phyloP scores from a whole-genome alignment of 306 rosid genomes.

The Prunus mongolica region DNA sequence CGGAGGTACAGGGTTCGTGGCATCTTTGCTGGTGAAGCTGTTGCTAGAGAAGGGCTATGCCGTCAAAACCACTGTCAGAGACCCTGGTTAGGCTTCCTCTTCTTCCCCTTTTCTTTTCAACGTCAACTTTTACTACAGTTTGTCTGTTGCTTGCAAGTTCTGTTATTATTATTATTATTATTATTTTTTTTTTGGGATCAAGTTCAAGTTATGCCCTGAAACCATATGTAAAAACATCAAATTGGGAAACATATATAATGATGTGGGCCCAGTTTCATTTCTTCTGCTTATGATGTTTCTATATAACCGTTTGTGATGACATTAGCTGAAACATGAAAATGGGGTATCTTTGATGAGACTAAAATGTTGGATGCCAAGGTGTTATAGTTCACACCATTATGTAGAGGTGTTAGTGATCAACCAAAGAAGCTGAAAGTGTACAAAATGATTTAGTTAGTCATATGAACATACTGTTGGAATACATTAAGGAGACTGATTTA shows the following conservation, averaged over 20 bases:
- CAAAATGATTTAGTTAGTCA: background rate
- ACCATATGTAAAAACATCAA: background rate
- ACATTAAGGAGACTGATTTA: background rate
- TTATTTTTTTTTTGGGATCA: background rate
- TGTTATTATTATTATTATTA: no score
- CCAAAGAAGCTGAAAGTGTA: background rate
- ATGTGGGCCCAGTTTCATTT: background rate
- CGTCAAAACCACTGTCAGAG: constrained; percentile 70
- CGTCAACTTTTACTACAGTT: background rate
- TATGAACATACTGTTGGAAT: background rate
- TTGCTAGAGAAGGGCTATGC: constrained; percentile 66
- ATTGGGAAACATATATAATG: background rate
- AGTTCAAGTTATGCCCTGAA: background rate
- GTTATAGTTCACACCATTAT: background rate
- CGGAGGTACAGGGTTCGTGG: constrained; percentile 71
- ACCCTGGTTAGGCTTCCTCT: constrained; percentile 42
- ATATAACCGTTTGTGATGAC: background rate
- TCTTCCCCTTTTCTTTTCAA: background rate
- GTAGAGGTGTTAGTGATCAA: background rate
- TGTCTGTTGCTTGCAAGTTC: no score
- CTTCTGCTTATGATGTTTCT: background rate
- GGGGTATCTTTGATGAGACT: background rate
- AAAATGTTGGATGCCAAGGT: background rate
- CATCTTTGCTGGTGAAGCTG: constrained; percentile 57
- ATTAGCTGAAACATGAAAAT: background rate